Conservation (phyloP, 208 protist genomes). For the Tetramitus jugosus region DNA sequence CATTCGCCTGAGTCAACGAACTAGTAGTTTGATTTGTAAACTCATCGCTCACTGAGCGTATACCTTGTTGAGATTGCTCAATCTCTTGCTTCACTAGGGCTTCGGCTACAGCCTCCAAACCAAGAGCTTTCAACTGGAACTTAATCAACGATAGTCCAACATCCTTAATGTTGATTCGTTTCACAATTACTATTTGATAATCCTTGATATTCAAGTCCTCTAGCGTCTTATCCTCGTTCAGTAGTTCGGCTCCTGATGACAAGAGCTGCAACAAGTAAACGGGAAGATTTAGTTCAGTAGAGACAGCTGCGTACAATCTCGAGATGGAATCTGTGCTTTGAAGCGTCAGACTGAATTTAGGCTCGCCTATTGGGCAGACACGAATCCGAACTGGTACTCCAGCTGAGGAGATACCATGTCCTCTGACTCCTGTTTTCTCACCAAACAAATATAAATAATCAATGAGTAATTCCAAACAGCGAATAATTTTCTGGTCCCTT, state of each 20-base stretch:
- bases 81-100: background rate
- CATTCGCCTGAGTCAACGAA: background rate
- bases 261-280: background rate
- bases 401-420: background rate
- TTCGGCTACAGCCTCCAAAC: background rate
- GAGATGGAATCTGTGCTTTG: no score
- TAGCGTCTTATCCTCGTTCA: background rate
- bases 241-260: no score
- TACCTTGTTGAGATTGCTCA: no score
- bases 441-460: background rate
- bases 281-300: background rate
- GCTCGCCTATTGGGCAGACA: no score
- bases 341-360: no score
- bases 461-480: background rate
- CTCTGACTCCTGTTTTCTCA: background rate
- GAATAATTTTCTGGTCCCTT: background rate
- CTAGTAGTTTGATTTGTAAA: background rate
- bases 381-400: background rate
- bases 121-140: background rate
- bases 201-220: background rate
- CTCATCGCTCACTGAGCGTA: no score
- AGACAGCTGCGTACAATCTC: background rate
- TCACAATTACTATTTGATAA: background rate
- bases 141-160: background rate
- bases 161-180: background rate